A percentile compares a stretch with the other conserved stretches of the same genome.
These are phyloP conservation scores for Backusella macrospora DNA, from an alignment of 192 early-diverging fungal genomes.

Conservation along the genomic window DNA sequence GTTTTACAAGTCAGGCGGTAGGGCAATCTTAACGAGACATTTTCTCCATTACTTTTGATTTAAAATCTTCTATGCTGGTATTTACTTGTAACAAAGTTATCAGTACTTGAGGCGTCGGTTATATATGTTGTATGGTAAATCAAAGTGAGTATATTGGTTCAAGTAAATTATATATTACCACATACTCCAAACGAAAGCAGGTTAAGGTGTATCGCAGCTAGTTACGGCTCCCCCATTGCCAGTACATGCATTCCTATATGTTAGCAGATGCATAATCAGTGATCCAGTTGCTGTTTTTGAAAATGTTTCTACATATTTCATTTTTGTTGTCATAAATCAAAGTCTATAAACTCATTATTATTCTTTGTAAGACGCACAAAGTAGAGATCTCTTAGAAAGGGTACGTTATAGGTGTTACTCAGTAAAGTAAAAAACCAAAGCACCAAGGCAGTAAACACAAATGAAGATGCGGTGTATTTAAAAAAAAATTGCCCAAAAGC, in stretches of 20 bases:
- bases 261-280: not conserved
- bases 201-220: not conserved
- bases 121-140: too few relatives aligned
- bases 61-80: too few relatives aligned
- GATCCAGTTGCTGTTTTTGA: not conserved
- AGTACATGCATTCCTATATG: not conserved
- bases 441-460: not conserved
- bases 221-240: not conserved
- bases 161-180: not conserved
- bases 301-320: too few relatives aligned
- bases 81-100: too few relatives aligned
- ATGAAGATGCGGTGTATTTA: not conserved
- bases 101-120: too few relatives aligned
- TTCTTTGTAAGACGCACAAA: not conserved
- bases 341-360: not conserved
- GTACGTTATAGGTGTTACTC: not conserved
- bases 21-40: too few relatives aligned
- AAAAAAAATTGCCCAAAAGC: not conserved
- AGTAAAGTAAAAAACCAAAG: not conserved
- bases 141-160: too few relatives aligned
- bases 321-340: not conserved
- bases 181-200: not conserved
- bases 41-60: too few relatives aligned
- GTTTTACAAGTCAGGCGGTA: too few relatives aligned
- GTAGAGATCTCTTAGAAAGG: not conserved